Base-by-base conservation (phyloP, 2,329 filamentous ascomycete genomes). In the Lasiodiplodia sp. region DNA sequence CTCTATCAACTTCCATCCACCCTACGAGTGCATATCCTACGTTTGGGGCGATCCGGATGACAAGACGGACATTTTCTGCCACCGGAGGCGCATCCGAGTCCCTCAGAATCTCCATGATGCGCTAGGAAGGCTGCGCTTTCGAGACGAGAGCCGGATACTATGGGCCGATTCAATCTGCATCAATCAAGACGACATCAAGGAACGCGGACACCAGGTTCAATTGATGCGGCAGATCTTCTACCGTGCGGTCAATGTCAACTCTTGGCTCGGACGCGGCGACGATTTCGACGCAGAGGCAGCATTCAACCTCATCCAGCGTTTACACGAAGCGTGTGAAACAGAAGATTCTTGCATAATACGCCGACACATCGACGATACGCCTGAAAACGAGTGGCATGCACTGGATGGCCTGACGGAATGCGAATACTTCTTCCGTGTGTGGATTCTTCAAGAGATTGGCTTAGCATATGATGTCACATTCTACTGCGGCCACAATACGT, bases 151-250 rank as follows among this genome's bases (percentile, higher is more conserved):
- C 2, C 64, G 70, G 18, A 62, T 62, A 16, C 52, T 71, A 2
- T 70, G 70, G 70, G 70, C 70, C 10, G 70, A 71, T 18, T 62
- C 66, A 2, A 52, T 69, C 23, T 70, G 70, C 65, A 69, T 70
- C 49, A 58, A 71, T 21, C 70, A 71, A 28, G 21, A 14, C 5
- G 65, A 70, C 49, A 12, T 49, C 23, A 18, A 38, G 12, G 70
- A 71, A 31, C 65, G 66, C 11, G 62, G 53, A 5, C 69, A 67
- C 14, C 70, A 71, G 51, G 70, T 71, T 10, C 44, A 57, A 16
- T 10, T 69, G 7, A 70, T 70, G 69, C 47, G 68, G 3, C 8
- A 23, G 4, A 70, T 70, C 4, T 70, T 70, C 49, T 18, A 37
- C 7, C 34, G 55, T 1, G 69, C 69, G 21, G 14, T 16, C 1